Conservation (phyloP, 225 moss, liverwort and hornwort genomes). For the Lunularia cruciata region DNA sequence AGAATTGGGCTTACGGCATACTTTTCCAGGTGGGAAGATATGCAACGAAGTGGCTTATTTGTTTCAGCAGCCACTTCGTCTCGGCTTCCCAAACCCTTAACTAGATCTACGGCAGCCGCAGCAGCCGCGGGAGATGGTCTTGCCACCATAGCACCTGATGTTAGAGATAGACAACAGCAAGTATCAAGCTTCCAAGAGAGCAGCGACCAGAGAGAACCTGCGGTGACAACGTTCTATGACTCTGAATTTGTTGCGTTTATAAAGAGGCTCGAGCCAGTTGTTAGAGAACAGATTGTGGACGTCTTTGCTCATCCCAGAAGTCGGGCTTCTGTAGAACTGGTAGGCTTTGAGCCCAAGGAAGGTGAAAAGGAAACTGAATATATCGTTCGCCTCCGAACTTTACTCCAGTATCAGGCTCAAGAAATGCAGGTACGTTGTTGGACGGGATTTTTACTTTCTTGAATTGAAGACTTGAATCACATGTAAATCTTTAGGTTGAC, state of each 20-base stretch:
- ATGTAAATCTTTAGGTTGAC: no score
- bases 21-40: conserved; percentile 92
- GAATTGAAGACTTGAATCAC: no score
- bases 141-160: conserved; percentile 55
- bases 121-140: conserved; percentile 90
- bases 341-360: conserved; percentile 67
- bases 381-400: conserved; percentile 49
- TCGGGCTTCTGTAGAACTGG: conserved; percentile 53
- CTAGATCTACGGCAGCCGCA: conserved; percentile 86
- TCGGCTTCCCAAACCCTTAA: conserved; percentile 88
- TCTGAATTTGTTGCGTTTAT: conserved; percentile 76
- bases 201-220: conserved; percentile 48
- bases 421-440: conserved; percentile 72
- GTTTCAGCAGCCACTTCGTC: conserved; percentile 66
- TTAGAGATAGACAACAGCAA: conserved; percentile 40
- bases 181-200: conserved; percentile 34
- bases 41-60: conserved; percentile 79
- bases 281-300: conserved; percentile 82
- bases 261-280: conserved; percentile 66
- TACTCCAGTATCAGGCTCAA: conserved; percentile 76
- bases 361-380: conserved; percentile 75
- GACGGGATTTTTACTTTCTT: neutral
- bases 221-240: conserved; percentile 93
- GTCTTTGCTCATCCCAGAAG: conserved; percentile 87
- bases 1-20: conserved; percentile 76